Conservation (phyloP, 192 early-diverging fungal genomes). For the Paraglomus brasilianum region DNA sequence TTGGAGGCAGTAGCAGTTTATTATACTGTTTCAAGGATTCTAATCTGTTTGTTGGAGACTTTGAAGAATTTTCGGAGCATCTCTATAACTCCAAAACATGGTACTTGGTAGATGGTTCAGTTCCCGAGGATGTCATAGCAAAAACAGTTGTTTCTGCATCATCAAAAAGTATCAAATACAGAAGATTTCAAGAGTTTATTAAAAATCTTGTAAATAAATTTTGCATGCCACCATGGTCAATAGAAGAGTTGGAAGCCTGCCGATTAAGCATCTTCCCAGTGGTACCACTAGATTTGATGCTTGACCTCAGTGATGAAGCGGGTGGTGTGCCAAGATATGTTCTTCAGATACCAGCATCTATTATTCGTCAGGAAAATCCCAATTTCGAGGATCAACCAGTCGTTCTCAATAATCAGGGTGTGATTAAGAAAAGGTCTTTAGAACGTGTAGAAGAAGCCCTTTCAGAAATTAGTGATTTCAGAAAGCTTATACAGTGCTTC, state of each 20-base stretch:
- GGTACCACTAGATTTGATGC: slow-evolving; percentile 15
- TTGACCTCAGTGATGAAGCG: not conserved
- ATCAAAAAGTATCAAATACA: not conserved
- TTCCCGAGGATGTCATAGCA: not conserved
- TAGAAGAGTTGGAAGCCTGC: slow-evolving; percentile 20
- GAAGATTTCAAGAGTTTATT: slow-evolving; percentile 2
- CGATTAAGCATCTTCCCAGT: not conserved
- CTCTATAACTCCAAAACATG: slow-evolving; percentile 8
- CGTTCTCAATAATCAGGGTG: not conserved
- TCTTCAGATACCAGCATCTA: slow-evolving; percentile 3
- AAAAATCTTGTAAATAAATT: slow-evolving; percentile 6
- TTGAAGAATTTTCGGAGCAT: not conserved
- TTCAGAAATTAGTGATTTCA: slow-evolving; percentile 14
- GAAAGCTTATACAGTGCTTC: slow-evolving; percentile 29
- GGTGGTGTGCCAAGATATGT: slow-evolving; percentile 13
- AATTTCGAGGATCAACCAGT: not conserved
- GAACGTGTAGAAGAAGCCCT: slow-evolving; percentile 26
- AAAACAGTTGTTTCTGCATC: slow-evolving; percentile 24
- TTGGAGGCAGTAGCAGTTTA: not conserved
- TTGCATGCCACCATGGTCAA: slow-evolving; percentile 24
- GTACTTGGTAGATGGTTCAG: not conserved
- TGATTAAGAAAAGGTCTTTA: slow-evolving; percentile 18
- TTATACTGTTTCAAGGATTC: slow-evolving; percentile 6
- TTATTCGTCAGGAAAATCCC: slow-evolving; percentile 1
- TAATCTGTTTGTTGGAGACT: not conserved